Evolutionary conservation across 306 rosid species (phyloP).

Genomic region (Neltuma alba): DNA sequence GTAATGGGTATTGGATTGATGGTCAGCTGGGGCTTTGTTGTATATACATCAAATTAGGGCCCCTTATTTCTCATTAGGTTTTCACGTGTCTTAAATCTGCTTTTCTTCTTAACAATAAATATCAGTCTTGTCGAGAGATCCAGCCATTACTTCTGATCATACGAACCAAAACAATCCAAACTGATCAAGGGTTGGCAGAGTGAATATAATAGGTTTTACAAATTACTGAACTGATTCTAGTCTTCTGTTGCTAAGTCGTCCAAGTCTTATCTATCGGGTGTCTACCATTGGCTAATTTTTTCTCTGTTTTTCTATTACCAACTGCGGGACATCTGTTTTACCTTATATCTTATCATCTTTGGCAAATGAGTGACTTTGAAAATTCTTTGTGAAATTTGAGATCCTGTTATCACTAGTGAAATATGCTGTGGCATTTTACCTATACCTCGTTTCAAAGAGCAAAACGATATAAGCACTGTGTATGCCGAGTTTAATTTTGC

Average conservation of each 20-base stretch:
- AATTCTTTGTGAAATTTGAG: not conserved
- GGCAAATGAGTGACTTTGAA: not conserved
- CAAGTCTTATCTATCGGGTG: not conserved
- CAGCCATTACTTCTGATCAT: not conserved
- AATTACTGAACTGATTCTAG: not conserved
- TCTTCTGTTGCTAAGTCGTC: not conserved
- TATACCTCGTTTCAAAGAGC: not conserved
- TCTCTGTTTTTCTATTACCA: not conserved
- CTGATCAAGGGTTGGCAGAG: not conserved
- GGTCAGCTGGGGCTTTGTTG: not conserved
- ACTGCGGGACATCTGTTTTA: not conserved
- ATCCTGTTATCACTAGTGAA: conserved; percentile 7
- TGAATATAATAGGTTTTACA: not conserved
- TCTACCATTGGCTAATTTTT: not conserved
- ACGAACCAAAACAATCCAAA: not conserved
- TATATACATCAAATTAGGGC: not conserved
- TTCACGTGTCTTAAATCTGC: not conserved
- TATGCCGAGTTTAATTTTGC: not conserved
- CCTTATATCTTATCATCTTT: not conserved
- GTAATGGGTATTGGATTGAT: not conserved
- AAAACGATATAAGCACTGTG: not conserved
- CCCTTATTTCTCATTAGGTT: not conserved
- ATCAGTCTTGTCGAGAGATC: not conserved
- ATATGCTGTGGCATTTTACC: not conserved
- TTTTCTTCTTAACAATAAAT: not conserved